Conservation (phyloP, 768 basidiomycete genomes). For the Rhizopogon sp. region DNA sequence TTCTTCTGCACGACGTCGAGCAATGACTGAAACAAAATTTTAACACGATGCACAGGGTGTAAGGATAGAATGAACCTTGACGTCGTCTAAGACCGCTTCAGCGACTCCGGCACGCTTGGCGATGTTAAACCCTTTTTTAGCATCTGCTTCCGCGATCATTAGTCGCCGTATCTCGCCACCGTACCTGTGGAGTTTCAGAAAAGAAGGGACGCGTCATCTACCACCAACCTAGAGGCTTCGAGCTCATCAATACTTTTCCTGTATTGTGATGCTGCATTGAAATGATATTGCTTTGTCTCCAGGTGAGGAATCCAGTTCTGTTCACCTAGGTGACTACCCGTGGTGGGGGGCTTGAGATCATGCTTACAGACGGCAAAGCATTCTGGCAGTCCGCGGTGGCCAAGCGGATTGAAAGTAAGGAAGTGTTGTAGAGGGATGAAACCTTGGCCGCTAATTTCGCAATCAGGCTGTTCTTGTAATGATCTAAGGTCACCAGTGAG, state of each 20-base stretch:
- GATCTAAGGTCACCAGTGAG: constrained; percentile 31
- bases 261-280: constrained; percentile 84
- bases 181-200: constrained; percentile 49
- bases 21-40: constrained; percentile 52
- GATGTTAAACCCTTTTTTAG: constrained; percentile 65
- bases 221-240: constrained; percentile 60
- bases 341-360: background rate
- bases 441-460: constrained; percentile 80
- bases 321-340: constrained; percentile 11
- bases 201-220: background rate
- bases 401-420: constrained; percentile 39
- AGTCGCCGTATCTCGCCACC: constrained; percentile 84
- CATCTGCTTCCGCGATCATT: constrained; percentile 55
- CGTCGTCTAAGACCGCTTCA: constrained; percentile 65
- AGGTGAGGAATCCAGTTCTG: constrained; percentile 76
- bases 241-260: constrained; percentile 87
- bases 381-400: constrained; percentile 40
- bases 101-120: constrained; percentile 62
- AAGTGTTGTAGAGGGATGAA: constrained; percentile 58
- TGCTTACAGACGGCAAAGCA: constrained; percentile 50
- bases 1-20: constrained; percentile 65
- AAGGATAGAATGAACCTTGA: constrained; percentile 49
- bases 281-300: constrained; percentile 80
- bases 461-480: constrained; percentile 77
- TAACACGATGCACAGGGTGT: background rate